Percentiles rank a stretch among this genome's conserved stretches.
Evolutionary conservation across 2,329 filamentous ascomycete genomes (phyloP).

Genomic region (Penicillium frequentans): DNA sequence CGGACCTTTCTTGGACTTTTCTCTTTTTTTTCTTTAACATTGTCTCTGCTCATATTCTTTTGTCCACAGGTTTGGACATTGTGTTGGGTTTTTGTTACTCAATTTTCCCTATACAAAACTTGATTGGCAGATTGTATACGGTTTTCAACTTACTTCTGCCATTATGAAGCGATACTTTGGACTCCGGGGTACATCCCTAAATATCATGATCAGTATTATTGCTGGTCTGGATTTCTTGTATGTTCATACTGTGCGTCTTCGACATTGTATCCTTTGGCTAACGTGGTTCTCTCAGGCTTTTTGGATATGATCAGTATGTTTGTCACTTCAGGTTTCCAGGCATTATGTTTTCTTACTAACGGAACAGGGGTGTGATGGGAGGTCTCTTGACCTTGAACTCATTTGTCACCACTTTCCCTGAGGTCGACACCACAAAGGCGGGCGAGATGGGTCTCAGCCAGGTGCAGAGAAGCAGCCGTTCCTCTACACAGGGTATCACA

Average conservation of each 20-base stretch:
- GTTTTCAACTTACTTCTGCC: slow-evolving; percentile 1
- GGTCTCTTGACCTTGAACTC: slow-evolving; percentile 68
- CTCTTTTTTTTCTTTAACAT: background rate
- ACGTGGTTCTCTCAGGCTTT: slow-evolving; percentile 35
- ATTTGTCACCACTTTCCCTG: slow-evolving; percentile 58
- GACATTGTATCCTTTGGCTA: background rate
- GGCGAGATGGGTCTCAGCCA: slow-evolving; percentile 24
- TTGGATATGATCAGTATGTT: slow-evolving; percentile 63
- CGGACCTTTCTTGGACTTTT: slow-evolving; percentile 2
- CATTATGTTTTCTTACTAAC: background rate
- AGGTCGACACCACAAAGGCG: slow-evolving; percentile 49
- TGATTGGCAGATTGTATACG: slow-evolving; percentile 5
- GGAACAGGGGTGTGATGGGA: slow-evolving; percentile 64
- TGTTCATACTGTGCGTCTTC: slow-evolving; percentile 4
- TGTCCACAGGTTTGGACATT: slow-evolving; percentile 10
- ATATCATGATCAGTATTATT: slow-evolving; percentile 68
- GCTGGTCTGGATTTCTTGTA: slow-evolving; percentile 71
- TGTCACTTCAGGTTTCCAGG: background rate
- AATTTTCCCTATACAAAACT: slow-evolving; percentile 8
- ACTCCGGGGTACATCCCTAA: slow-evolving; percentile 64
- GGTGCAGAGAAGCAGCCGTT: slow-evolving; percentile 39
- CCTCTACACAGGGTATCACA: slow-evolving; percentile 45
- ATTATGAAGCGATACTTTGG: slow-evolving; percentile 57
- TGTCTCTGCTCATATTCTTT: slow-evolving; percentile 2
- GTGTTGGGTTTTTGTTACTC: slow-evolving; percentile 4